Evolutionary conservation across 768 basidiomycete species (phyloP), one percentile per base, ranked within the genome.

Genomic region (Suillus placidus): DNA sequence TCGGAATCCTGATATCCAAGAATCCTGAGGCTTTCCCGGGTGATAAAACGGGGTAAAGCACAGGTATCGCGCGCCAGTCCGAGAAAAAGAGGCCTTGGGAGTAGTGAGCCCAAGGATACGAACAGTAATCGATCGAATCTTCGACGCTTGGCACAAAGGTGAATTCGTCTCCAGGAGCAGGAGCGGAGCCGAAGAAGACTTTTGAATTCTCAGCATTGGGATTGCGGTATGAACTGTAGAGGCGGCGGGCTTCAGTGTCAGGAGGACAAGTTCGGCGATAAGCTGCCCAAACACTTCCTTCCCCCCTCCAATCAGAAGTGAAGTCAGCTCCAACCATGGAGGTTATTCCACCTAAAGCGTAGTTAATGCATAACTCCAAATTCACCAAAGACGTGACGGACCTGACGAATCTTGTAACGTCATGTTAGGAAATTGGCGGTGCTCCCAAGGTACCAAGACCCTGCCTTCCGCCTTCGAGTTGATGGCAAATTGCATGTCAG

Each of bases 51-150:
- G 97, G 97, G 76, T 93, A 96, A n/a, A 97, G 82, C 1, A 87
- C 87, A 13, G 92, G 87, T 65, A 98, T 89, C 0, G 91, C 92
- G 26, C 96, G 83, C 93, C 94, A 97, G 77, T 99, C 97, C 20
- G 93, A 94, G 85, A 97, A 99, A 78, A 97, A 98, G 77, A 95
- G 95, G 13, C 96, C 95, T 74, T 99, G 97, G 35, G 85, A 84
- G 72, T 92, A 89, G 69, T 91, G 95, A 23, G 91, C 89, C 79
- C 93, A 91, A 0, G 97, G 95, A 40, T 87, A 81, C 38, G 79
- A 72, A 77, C 97, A 99, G 73, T 92, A 95, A 72, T 96, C 88
- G 67, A 87, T 83, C 6, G 81, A 80, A 61, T 87, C 82, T n/a
- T 92, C 88, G 12, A 89, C 88, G 2, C 78, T 77, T 35, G 78